Percentiles rank a stretch among this genome's conserved stretches.
Conservation (phyloP, 1,284 basidiomycete species). For the Sphaerobolus stellatus region DNA sequence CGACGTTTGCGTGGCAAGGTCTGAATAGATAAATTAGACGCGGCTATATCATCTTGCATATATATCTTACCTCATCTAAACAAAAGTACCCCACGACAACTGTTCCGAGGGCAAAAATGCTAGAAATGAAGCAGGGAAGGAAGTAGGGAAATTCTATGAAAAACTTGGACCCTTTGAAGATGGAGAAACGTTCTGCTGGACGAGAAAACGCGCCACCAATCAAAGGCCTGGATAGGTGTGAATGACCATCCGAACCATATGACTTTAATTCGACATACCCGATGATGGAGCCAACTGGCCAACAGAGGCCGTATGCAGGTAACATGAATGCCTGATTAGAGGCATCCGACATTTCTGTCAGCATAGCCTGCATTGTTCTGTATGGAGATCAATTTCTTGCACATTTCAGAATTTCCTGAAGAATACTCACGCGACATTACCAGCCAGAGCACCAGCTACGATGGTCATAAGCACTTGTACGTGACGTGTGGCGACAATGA, state of each 20-base stretch:
- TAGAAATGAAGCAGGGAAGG: constrained; percentile 15
- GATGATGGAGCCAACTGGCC: background rate
- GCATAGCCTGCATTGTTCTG: too few relatives aligned
- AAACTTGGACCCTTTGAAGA: too few relatives aligned
- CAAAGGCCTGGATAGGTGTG: background rate
- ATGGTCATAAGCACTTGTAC: background rate
- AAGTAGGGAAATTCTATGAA: constrained; percentile 13
- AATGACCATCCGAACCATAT: background rate
- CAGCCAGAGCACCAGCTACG: background rate
- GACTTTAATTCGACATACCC: background rate
- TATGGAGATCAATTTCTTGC: background rate
- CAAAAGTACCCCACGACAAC: constrained; percentile 9
- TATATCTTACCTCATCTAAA: constrained; percentile 15
- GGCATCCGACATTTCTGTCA: background rate
- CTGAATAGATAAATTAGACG: too few relatives aligned
- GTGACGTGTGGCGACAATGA: background rate
- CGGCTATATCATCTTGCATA: too few relatives aligned
- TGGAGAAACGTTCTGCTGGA: background rate
- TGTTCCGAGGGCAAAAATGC: constrained; percentile 18
- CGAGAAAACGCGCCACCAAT: background rate
- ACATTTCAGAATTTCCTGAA: background rate
- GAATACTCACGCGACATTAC: background rate
- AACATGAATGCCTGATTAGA: background rate
- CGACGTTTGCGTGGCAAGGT: constrained; percentile 20
- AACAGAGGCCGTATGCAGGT: background rate